phyloP scores from a whole-genome alignment of 441 rosid species.

The Mallotus japonicus region DNA sequence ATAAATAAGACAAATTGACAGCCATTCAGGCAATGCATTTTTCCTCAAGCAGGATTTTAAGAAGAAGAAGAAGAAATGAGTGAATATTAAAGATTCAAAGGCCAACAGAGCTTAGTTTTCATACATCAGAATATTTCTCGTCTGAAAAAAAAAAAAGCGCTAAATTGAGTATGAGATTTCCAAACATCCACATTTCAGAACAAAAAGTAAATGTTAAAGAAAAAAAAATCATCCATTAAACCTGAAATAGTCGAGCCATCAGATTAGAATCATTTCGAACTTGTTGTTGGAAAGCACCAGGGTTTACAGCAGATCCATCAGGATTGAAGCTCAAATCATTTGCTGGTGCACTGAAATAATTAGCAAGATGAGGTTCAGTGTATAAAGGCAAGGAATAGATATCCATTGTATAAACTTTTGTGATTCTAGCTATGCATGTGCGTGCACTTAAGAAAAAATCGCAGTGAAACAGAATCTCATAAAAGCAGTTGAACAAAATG shows the following conservation, averaged over 20 bases:
- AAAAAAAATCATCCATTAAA: constrained; percentile 13
- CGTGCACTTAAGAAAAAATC: neutral
- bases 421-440: neutral
- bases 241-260: constrained; percentile 85
- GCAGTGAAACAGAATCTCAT: neutral
- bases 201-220: neutral
- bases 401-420: neutral
- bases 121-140: neutral
- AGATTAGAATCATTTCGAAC: constrained; percentile 65
- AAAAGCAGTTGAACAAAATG: neutral
- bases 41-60: neutral
- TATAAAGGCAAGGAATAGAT: neutral
- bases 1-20: neutral
- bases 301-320: constrained; percentile 87
- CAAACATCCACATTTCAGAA: neutral
- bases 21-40: neutral
- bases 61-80: neutral
- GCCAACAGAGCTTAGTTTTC: neutral
- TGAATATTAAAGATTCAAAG: neutral
- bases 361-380: neutral
- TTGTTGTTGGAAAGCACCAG: constrained; percentile 83
- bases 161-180: neutral
- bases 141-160: neutral
- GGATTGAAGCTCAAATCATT: constrained; percentile 62
- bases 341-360: constrained; percentile 50